Evolutionary conservation across 2,329 filamentous ascomycete species (phyloP), one percentile per base, ranked within the genome.

Genomic region (Beauveria caledonica): DNA sequence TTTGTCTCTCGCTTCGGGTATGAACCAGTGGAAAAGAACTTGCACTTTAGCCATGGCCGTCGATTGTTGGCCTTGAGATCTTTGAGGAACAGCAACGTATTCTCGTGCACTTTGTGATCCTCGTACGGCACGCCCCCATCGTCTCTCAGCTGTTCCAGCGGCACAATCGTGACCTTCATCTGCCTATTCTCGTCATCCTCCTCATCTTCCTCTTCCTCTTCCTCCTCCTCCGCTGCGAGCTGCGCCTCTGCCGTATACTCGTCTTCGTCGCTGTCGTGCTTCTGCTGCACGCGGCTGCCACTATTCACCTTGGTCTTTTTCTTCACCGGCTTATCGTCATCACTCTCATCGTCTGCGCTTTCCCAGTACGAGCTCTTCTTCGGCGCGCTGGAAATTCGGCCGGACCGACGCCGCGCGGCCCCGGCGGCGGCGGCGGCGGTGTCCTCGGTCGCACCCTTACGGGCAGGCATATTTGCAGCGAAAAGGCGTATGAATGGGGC

Each of bases 11-110:
- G 21, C 3, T 11, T 19, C 8, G 6, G 15, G 17, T 9, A 9
- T 23, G 10, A 11, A 23, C 3, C 2, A 5, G 11, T 11, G 11
- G 6, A 3, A 23, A 48, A n/a, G 1, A 11, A 48, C 73, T 65
- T 71, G 84, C 81, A 73, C 66, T 85, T 84, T 7, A 86, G 73
- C 84, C 84, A 87, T 1, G 74, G 67, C 33, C 84, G 75, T 62
- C 78, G 74, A 65, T 87, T 87, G 66, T 86, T 82, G 13, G 75
- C 78, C 67, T 82, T 84, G 42, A 87, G 75, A 57, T 86, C 83
- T 45, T 71, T 73, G 44, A 87, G 73, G 65, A 86, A 86, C 1
- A 78, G 71, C 50, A 86, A 63, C 0, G 84, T 86, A 62, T 86
- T 86, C 29, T 74, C 75, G 64, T 86, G 84, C 5, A 86, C 62